These are phyloP conservation scores for Globisporangium spinosum DNA, from an alignment of 352 stramenopile species.

Conservation along the genomic window DNA sequence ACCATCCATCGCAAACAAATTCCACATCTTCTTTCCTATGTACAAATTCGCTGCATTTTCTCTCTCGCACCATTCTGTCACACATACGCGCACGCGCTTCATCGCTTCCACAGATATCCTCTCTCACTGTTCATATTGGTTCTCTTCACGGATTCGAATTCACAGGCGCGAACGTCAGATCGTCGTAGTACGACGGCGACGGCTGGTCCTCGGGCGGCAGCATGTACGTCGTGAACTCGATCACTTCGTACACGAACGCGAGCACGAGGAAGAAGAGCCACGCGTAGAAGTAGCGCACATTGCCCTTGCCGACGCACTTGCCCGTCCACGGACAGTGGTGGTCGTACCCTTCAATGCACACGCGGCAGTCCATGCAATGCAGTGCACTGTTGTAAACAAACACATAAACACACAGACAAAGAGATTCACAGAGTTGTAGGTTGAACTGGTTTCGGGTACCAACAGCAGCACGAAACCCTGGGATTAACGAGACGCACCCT, in stretches of 20 bases:
- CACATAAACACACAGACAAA: slow-evolving; percentile 13
- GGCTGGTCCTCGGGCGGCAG: slow-evolving; percentile 55
- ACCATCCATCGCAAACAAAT: too few relatives aligned
- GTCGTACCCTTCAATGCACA: slow-evolving; percentile 87
- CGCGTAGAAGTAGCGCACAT: slow-evolving; percentile 77
- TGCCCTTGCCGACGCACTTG: slow-evolving; percentile 86
- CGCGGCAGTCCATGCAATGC: slow-evolving; percentile 86
- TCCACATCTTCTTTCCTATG: neutral
- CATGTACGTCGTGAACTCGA: slow-evolving; percentile 86
- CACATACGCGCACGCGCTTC: neutral
- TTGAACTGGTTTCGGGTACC: neutral
- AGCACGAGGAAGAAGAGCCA: slow-evolving; percentile 86
- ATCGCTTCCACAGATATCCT: neutral
- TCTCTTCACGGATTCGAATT: slow-evolving; percentile 11
- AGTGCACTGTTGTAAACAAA: slow-evolving; percentile 36
- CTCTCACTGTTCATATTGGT: neutral
- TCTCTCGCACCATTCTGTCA: neutral
- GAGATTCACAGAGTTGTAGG: neutral
- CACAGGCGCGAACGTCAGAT: slow-evolving; percentile 10
- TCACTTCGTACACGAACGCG: slow-evolving; percentile 86
- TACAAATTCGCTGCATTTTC: neutral
- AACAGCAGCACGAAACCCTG: neutral
- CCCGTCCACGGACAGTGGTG: slow-evolving; percentile 93
- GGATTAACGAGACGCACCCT: slow-evolving; percentile 34
- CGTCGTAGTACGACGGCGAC: slow-evolving; percentile 13